phyloP scores from a whole-genome alignment of 345 rosid genomes.

The Balakata baccata region DNA sequence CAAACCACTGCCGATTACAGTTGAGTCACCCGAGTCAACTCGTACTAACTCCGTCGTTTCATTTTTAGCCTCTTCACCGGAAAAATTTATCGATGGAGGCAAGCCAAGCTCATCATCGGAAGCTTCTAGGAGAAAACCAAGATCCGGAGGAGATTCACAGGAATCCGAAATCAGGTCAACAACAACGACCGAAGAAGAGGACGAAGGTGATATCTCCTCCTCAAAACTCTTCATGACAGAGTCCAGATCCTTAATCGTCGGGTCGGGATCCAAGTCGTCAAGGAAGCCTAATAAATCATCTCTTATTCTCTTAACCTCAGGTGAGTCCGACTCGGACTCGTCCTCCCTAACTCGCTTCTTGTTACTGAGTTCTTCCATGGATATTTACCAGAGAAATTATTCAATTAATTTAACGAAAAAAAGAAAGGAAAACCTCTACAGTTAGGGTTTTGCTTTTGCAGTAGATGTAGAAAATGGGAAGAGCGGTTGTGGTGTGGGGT shows the following conservation, averaged over 20 bases:
- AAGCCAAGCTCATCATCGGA: slow-evolving; percentile 33
- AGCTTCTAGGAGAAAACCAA: slow-evolving; percentile 28
- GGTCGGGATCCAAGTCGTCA: slow-evolving; percentile 20
- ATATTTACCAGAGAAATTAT: background rate
- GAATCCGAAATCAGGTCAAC: slow-evolving; percentile 38
- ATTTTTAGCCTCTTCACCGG: background rate
- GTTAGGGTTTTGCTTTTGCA: slow-evolving; percentile 13
- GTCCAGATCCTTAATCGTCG: slow-evolving; percentile 22
- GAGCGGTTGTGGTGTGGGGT: slow-evolving; percentile 25
- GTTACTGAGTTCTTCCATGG: slow-evolving; percentile 36
- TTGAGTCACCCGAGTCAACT: slow-evolving; percentile 26
- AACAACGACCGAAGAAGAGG: slow-evolving; percentile 7
- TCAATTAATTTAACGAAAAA: background rate
- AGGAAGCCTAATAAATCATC: slow-evolving; percentile 38
- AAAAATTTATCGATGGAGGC: slow-evolving; percentile 12
- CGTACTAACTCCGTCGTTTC: slow-evolving; percentile 26
- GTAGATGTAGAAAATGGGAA: slow-evolving; percentile 9
- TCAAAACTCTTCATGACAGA: slow-evolving; percentile 33
- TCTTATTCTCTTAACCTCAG: slow-evolving; percentile 44
- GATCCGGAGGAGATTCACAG: slow-evolving; percentile 33
- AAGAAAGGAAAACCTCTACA: background rate
- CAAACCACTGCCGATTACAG: slow-evolving; percentile 22
- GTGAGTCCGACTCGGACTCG: slow-evolving; percentile 27
- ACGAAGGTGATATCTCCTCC: slow-evolving; percentile 18
- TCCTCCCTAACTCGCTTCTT: slow-evolving; percentile 48